Conservation (phyloP, 345 rosid genomes). For the Brassica cretica region DNA sequence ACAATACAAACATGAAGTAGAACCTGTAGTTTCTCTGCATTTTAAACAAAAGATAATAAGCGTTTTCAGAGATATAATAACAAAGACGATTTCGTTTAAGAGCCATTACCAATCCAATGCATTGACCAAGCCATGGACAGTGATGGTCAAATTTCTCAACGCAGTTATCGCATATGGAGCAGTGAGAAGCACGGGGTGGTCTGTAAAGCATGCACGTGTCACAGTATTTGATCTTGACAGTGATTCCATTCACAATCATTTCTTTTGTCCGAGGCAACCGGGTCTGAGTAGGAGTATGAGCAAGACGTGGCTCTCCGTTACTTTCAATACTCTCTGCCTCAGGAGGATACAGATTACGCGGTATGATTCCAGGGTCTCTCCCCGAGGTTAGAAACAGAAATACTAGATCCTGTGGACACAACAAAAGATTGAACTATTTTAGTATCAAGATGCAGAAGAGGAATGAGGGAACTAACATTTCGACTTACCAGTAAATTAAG, state of each 20-base stretch:
- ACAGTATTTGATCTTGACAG: conserved; percentile 83
- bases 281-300: conserved; percentile 56
- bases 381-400: conserved; percentile 79
- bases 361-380: conserved; percentile 95
- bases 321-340: conserved; percentile 59
- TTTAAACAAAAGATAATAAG: background rate
- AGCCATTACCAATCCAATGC: conserved; percentile 83
- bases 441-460: conserved; percentile 1
- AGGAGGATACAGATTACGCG: conserved; percentile 76
- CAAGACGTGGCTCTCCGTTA: conserved; percentile 42
- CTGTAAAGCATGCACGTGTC: conserved; percentile 91
- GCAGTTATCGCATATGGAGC: conserved; percentile 95
- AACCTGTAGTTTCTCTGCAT: conserved; percentile 96
- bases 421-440: background rate
- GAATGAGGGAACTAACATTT: conserved; percentile 1
- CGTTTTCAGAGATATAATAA: too few relatives aligned
- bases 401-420: conserved; percentile 58
- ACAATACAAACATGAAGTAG: conserved; percentile 86
- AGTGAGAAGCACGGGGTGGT: conserved; percentile 98
- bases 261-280: conserved; percentile 66
- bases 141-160: conserved; percentile 94
- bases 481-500: conserved; percentile 61
- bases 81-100: background rate
- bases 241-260: conserved; percentile 67
- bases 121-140: conserved; percentile 99